phyloP scores from a whole-genome alignment of 2,329 filamentous ascomycete genomes.

The Aspergillus ustus region DNA sequence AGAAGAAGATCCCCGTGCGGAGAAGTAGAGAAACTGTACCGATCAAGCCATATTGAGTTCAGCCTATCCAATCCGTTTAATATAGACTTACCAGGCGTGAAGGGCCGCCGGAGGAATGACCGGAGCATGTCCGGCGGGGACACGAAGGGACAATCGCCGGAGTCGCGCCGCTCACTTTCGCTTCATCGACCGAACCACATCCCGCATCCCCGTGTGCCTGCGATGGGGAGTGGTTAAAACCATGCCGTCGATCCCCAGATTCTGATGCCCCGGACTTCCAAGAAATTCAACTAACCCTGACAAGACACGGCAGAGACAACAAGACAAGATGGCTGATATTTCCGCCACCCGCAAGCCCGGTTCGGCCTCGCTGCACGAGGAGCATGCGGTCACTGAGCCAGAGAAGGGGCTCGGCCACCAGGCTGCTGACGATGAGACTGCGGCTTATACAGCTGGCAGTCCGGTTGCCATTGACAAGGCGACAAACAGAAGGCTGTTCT shows the following conservation, averaged over 20 bases:
- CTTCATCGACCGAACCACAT: too few relatives aligned
- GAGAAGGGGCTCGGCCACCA: not conserved
- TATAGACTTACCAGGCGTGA: not conserved
- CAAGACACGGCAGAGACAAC: too few relatives aligned
- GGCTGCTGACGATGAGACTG: constrained; percentile 8
- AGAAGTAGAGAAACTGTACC: not conserved
- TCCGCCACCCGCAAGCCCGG: not conserved
- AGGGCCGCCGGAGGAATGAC: not conserved
- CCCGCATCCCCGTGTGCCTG: not conserved
- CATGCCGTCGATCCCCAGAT: not conserved
- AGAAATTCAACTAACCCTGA: not conserved
- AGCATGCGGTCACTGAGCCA: not conserved
- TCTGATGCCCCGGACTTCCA: not conserved
- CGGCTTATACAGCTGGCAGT: not conserved
- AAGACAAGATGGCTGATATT: not conserved
- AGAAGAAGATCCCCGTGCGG: not conserved
- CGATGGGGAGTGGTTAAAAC: not conserved
- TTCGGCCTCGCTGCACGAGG: not conserved
- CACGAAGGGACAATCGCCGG: not conserved
- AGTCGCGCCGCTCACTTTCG: not conserved
- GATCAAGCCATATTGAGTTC: not conserved
- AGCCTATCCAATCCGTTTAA: not conserved
- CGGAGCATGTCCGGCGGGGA: too few relatives aligned
- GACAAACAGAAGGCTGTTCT: constrained; percentile 24
- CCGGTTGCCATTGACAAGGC: constrained; percentile 20